phyloP scores from a whole-genome alignment of 169 alveolate genomes.

The Plasmodium fragile region DNA sequence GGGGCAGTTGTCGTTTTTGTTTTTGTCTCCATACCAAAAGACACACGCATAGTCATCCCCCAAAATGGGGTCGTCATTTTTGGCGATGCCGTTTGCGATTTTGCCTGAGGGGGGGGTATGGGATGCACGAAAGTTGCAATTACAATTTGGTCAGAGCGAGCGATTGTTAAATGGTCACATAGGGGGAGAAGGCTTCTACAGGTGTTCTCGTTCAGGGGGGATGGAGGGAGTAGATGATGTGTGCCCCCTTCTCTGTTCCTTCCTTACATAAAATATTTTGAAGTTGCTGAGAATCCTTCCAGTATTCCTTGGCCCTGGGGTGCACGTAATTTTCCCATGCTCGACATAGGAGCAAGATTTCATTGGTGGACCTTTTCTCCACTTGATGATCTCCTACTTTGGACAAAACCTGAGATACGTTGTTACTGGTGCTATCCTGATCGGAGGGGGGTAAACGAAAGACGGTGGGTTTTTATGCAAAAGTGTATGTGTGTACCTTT shows the following conservation, averaged over 20 bases:
- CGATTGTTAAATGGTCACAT: background rate
- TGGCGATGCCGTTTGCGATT: conserved; percentile 89
- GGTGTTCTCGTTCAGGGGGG: conserved; percentile 2
- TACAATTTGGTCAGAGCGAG: background rate
- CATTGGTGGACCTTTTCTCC: conserved; percentile 91
- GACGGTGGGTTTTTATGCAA: background rate
- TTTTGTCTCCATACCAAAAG: conserved; percentile 91
- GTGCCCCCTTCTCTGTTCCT: background rate
- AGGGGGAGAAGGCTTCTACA: background rate
- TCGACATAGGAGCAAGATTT: conserved; percentile 87
- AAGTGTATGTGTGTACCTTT: background rate
- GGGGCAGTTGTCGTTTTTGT: conserved; percentile 88
- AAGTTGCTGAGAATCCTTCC: conserved; percentile 90
- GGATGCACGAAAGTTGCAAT: background rate
- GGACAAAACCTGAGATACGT: conserved; percentile 68
- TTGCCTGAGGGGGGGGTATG: conserved; percentile 79
- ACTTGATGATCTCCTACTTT: conserved; percentile 77
- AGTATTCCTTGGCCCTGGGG: conserved; percentile 92
- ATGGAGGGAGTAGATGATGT: background rate
- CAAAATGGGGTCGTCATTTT: conserved; percentile 90
- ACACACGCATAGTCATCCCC: conserved; percentile 93
- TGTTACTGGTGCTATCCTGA: conserved; percentile 74
- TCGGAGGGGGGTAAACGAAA: background rate
- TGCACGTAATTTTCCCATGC: conserved; percentile 95
- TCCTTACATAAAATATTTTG: conserved; percentile 87